A percentile compares a stretch with the other conserved stretches of the same genome.
phyloP scores from a whole-genome alignment of 2,329 filamentous ascomycete genomes.

The Colletotrichum liaoningense region DNA sequence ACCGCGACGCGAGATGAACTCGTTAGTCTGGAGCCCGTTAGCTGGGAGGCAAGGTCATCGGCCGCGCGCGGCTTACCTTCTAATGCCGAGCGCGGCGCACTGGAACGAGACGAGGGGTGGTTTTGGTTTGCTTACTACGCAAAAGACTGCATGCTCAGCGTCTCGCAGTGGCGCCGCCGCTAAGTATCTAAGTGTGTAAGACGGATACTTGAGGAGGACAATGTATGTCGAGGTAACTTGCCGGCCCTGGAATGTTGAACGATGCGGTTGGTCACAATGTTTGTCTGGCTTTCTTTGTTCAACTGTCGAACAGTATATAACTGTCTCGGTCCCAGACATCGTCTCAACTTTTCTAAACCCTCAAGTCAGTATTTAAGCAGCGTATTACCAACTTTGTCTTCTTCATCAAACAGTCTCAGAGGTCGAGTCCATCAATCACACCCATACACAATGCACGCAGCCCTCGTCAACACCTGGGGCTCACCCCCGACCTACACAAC shows the following conservation, averaged over 20 bases:
- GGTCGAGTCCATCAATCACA: background rate
- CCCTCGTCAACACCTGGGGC: constrained; percentile 54
- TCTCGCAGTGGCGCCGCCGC: background rate
- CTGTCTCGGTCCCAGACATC: background rate
- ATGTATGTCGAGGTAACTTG: background rate
- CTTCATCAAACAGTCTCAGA: background rate
- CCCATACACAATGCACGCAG: constrained; percentile 47
- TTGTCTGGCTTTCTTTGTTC: background rate
- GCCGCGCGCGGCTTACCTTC: background rate
- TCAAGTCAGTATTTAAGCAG: background rate
- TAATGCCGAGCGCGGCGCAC: background rate
- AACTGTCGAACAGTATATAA: background rate
- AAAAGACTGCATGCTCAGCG: background rate
- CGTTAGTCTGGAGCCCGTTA: background rate
- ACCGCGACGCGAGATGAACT: background rate
- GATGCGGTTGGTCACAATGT: background rate
- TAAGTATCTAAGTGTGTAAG: background rate
- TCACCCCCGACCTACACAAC: constrained; percentile 42
- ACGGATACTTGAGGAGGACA: no score
- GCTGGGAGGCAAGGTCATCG: background rate
- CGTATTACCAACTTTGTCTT: background rate
- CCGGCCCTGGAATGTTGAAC: background rate
- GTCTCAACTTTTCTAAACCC: background rate
- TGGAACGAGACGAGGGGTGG: background rate
- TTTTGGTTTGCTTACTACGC: background rate